phyloP scores from a whole-genome alignment of 2,329 filamentous ascomycete species.

The Pyrenophora graminea region DNA sequence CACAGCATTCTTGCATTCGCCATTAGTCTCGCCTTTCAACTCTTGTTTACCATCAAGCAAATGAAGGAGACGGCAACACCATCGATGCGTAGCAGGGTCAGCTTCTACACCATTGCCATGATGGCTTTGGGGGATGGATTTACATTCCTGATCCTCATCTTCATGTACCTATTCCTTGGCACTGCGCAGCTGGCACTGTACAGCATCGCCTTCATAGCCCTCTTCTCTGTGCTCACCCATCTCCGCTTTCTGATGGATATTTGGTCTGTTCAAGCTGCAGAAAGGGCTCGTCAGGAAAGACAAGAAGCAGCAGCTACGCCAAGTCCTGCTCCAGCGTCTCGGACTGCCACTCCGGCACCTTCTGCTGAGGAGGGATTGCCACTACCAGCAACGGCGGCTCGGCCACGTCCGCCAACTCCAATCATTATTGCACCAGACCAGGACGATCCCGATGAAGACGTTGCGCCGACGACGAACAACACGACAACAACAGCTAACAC shows the following conservation, averaged over 20 bases:
- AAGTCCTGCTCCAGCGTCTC: slow-evolving; percentile 23
- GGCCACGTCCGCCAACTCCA: slow-evolving; percentile 55
- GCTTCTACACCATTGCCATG: slow-evolving; percentile 66
- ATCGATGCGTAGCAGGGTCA: slow-evolving; percentile 66
- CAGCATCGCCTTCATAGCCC: slow-evolving; percentile 61
- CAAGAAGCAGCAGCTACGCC: slow-evolving; percentile 44
- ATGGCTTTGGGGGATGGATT: slow-evolving; percentile 66
- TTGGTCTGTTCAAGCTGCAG: slow-evolving; percentile 65
- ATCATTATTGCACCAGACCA: slow-evolving; percentile 65
- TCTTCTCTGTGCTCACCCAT: slow-evolving; percentile 64
- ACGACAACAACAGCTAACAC: slow-evolving; percentile 19
- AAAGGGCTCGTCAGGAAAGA: slow-evolving; percentile 50
- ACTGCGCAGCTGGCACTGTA: slow-evolving; percentile 61
- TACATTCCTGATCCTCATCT: slow-evolving; percentile 59
- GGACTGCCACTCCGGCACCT: slow-evolving; percentile 25
- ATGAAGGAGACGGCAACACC: slow-evolving; percentile 68
- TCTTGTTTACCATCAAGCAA: slow-evolving; percentile 62
- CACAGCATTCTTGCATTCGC: slow-evolving; percentile 59
- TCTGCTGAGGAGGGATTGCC: slow-evolving; percentile 48
- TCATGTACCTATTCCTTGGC: slow-evolving; percentile 57
- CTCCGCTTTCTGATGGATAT: slow-evolving; percentile 70
- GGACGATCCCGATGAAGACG: slow-evolving; percentile 51
- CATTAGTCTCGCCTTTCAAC: slow-evolving; percentile 55
- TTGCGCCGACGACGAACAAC: slow-evolving; percentile 29
- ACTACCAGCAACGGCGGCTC: slow-evolving; percentile 56